These are phyloP conservation scores for Fusarium temperatum DNA, from an alignment of 2,329 filamentous ascomycete genomes.

Conservation along the genomic window DNA sequence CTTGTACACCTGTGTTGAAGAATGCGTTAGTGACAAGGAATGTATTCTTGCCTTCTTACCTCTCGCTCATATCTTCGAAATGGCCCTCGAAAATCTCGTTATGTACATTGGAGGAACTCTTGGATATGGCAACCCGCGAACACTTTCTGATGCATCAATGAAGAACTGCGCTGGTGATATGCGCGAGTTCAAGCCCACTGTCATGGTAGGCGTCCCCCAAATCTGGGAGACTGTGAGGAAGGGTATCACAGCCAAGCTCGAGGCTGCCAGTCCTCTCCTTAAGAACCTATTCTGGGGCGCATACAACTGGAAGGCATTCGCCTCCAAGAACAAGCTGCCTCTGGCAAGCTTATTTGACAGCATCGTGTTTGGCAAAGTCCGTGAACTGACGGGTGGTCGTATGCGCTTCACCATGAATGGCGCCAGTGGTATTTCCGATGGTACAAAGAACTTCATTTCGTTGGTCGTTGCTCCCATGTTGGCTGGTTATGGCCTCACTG, in stretches of 20 bases:
- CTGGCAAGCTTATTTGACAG: conserved; percentile 77
- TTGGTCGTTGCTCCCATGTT: conserved; percentile 95
- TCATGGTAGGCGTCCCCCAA: conserved; percentile 93
- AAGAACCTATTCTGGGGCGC: conserved; percentile 81
- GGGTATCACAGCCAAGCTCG: conserved; percentile 84
- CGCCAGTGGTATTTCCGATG: conserved; percentile 86
- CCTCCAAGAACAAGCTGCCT: conserved; percentile 68
- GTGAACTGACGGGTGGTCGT: conserved; percentile 86
- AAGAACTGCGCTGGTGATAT: conserved; percentile 94
- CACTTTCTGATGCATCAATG: conserved; percentile 85
- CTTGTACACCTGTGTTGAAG: conserved; percentile 79
- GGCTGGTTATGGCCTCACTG: conserved; percentile 90
- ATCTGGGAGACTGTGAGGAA: conserved; percentile 99
- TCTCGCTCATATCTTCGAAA: conserved; percentile 94
- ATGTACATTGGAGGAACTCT: conserved; percentile 90
- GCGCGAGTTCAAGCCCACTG: conserved; percentile 86
- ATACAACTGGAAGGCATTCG: conserved; percentile 66
- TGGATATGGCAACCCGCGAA: conserved; percentile 92
- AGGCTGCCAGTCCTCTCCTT: conserved; percentile 73
- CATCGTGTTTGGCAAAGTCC: conserved; percentile 91
- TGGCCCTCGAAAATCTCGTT: conserved; percentile 91
- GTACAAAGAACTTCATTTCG: conserved; percentile 90
- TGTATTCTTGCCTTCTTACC: conserved; percentile 90
- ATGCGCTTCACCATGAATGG: conserved; percentile 94
- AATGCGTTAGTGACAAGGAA: conserved; percentile 80